Percentiles rank a stretch among this genome's conserved stretches.
Conservation (phyloP, 257 asterid genomes). For the Salvia miltiorrhiza region DNA sequence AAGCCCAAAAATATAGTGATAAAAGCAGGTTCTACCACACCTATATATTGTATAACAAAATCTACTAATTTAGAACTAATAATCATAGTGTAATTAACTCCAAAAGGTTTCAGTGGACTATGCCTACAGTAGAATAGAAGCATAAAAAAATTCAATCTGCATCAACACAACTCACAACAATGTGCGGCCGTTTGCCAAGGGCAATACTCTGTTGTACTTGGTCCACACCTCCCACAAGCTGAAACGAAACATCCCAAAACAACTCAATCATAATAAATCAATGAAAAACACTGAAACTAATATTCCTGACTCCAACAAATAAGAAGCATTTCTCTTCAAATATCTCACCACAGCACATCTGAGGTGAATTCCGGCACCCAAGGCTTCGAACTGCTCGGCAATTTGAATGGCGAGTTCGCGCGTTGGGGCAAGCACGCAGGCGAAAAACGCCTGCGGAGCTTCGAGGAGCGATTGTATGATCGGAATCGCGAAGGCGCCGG, state of each 20-base stretch:
- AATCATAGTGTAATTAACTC: not conserved
- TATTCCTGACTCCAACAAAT: too few species aligned
- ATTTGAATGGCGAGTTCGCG: constrained; percentile 88
- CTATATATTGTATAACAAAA: not conserved
- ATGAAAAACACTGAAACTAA: not conserved
- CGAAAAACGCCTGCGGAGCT: constrained; percentile 70
- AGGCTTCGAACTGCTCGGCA: constrained; percentile 83
- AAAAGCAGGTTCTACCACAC: not conserved
- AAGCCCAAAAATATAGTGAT: not conserved
- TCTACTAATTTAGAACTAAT: not conserved
- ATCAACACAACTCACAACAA: constrained; percentile 62
- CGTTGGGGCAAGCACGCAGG: constrained; percentile 84
- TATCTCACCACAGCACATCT: constrained; percentile 68
- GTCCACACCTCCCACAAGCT: constrained; percentile 91
- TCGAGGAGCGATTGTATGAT: constrained; percentile 72
- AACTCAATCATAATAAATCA: constrained; percentile 4
- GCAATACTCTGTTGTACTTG: constrained; percentile 64
- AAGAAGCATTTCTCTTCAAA: too few species aligned
- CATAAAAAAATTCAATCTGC: not conserved
- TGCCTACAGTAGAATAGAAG: not conserved
- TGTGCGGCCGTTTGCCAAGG: constrained; percentile 80
- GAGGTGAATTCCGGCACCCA: constrained; percentile 78
- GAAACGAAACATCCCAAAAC: constrained; percentile 18
- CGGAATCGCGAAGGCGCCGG: constrained; percentile 89
- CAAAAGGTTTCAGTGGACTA: too few species aligned